Conservation (phyloP, 345 rosid genomes). For the Abelmoschus esculentus region DNA sequence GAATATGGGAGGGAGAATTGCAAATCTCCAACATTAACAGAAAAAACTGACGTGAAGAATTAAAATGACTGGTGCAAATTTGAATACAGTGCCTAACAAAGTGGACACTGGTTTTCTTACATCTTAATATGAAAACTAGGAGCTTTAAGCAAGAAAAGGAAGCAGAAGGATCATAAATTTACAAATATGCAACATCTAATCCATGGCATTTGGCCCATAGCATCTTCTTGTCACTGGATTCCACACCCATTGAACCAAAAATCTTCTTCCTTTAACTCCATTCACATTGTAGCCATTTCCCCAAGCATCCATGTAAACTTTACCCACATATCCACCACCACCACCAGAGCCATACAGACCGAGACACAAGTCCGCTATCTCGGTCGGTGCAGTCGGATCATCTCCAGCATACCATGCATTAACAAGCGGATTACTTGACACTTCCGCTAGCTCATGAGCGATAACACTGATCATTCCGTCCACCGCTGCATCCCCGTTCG, state of each 20-base stretch:
- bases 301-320: slow-evolving; percentile 38
- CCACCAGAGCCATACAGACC: slow-evolving; percentile 54
- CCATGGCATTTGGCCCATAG: slow-evolving; percentile 55
- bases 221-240: slow-evolving; percentile 46
- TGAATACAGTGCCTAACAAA: background rate
- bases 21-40: too few species aligned
- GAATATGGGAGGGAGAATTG: too few species aligned
- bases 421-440: slow-evolving; percentile 47
- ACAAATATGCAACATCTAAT: slow-evolving; percentile 15
- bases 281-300: slow-evolving; percentile 49
- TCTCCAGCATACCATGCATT: slow-evolving; percentile 65
- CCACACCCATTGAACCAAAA: slow-evolving; percentile 59
- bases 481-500: slow-evolving; percentile 50
- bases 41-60: too few species aligned
- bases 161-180: too few species aligned
- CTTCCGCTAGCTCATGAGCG: slow-evolving; percentile 61
- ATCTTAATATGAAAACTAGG: background rate
- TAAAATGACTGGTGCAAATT: background rate
- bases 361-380: slow-evolving; percentile 54
- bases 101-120: background rate
- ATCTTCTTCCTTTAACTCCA: slow-evolving; percentile 49
- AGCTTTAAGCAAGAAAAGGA: background rate
- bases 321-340: slow-evolving; percentile 57
- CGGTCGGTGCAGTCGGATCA: slow-evolving; percentile 48
- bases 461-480: slow-evolving; percentile 64